Conservation (phyloP, 2,329 filamentous ascomycete genomes). For the Harringtonia lauricola region DNA sequence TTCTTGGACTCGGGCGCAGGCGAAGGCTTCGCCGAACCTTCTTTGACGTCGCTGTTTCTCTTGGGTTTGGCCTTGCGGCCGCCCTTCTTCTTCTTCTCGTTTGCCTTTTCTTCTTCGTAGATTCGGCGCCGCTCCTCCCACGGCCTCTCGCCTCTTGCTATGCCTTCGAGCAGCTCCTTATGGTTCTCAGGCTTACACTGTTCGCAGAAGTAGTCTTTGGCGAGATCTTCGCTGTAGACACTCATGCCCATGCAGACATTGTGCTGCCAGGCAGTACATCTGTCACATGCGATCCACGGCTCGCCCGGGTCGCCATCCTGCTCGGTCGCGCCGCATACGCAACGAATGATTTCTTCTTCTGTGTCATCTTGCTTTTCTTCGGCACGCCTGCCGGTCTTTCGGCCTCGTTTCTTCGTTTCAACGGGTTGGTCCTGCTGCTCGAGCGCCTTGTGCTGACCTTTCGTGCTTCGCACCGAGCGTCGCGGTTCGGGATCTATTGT, state of each 20-base stretch:
- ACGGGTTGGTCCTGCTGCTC: conserved; percentile 58
- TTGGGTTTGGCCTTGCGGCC: conserved; percentile 55
- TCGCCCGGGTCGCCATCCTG: conserved; percentile 78
- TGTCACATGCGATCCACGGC: conserved; percentile 93
- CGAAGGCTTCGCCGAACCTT: conserved; percentile 26
- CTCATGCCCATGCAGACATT: conserved; percentile 88
- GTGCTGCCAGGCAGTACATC: conserved; percentile 91
- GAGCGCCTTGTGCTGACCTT: conserved; percentile 89
- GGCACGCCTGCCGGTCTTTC: conserved; percentile 45
- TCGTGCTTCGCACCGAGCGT: conserved; percentile 90
- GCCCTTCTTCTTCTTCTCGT: conserved; percentile 43
- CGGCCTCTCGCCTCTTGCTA: conserved; percentile 69
- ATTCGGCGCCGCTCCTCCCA: conserved; percentile 64
- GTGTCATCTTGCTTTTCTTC: conserved; percentile 42
- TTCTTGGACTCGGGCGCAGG: conserved; percentile 29
- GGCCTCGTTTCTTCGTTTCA: conserved; percentile 40
- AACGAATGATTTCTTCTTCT: conserved; percentile 72
- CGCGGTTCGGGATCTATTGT: conserved; percentile 60
- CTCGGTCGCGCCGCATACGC: conserved; percentile 80
- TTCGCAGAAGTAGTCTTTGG: conserved; percentile 87
- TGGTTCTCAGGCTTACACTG: conserved; percentile 78
- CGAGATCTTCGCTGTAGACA: conserved; percentile 65
- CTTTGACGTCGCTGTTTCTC: conserved; percentile 52
- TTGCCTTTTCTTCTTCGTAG: conserved; percentile 50
- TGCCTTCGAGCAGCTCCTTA: conserved; percentile 65